Evolutionary conservation across 306 rosid genomes (phyloP), one percentile per base, ranked within the genome.

Genomic region (Trifolium subterraneum): DNA sequence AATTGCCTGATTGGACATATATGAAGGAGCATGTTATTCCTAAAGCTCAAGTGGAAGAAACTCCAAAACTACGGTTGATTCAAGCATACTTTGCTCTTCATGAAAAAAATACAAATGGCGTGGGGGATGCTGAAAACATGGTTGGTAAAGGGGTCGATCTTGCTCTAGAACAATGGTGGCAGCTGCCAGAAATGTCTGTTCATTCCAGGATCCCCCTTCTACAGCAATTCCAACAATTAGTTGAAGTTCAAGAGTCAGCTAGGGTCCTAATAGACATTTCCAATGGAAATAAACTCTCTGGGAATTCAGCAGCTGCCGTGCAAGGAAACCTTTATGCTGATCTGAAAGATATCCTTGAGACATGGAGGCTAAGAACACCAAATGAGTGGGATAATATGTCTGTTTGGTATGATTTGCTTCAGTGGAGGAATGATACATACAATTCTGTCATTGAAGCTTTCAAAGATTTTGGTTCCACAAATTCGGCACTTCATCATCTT

Each of bases 111-210:
- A 78, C 97, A 67, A 95, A 87, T 87, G 96, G 97, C 25, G 95
- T 90, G n/a, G 93, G 81, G 79, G 97, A 95, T 76, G 96, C 99
- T 52, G 97, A 95, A 66, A 92, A 87, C 80, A 87, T 85, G 76
- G 93, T 95, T 71, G 96, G 87, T 70, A 95, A 92, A 84, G 98
- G 97, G 36, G 97, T 95, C 64, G 97, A 95, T 78, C 97, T 88
- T 78, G 96, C 99, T 72, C 82, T 95, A 74, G 99, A 95, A 79
- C 99, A 92, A 63, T 95, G 99, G 99, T 95, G 99, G 99, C 99
- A 95, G 70, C 84, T 95, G 73, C 99, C 99, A 22, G 97, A 92
- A 88, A 90, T 92, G 97, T 92, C 98, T 72, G 90, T 95, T 79
- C 90, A 95, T 90, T 88, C 99, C 77, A 87, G 96, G 86, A 90